These are phyloP conservation scores for Aspergillus texensis DNA, from an alignment of 2,329 filamentous ascomycete species.

Conservation along the genomic window DNA sequence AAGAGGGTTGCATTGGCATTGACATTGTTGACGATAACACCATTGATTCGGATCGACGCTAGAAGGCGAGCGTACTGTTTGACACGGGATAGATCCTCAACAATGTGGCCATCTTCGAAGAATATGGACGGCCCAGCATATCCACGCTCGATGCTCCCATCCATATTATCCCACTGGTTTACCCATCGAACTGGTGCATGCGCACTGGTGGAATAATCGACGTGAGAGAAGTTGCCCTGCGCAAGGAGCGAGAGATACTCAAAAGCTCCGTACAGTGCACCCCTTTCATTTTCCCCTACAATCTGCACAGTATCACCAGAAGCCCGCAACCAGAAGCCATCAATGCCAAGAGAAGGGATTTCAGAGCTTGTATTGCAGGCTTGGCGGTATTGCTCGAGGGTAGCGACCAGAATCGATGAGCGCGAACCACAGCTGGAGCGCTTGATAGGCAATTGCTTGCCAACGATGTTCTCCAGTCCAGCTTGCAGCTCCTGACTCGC, in stretches of 20 bases:
- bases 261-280: conserved; percentile 69
- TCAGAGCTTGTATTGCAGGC: conserved; percentile 21
- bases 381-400: conserved; percentile 32
- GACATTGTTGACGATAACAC: conserved; percentile 70
- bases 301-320: conserved; percentile 56
- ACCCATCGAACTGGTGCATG: conserved; percentile 67
- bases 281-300: conserved; percentile 66
- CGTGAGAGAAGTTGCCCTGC: conserved; percentile 57
- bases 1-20: conserved; percentile 67
- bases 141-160: conserved; percentile 67
- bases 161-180: conserved; percentile 74
- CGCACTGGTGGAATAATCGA: conserved; percentile 57
- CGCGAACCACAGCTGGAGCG: conserved; percentile 24
- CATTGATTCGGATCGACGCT: conserved; percentile 68
- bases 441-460: conserved; percentile 46
- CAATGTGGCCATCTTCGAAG: conserved; percentile 59
- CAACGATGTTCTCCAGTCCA: conserved; percentile 61
- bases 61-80: conserved; percentile 67
- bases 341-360: conserved; percentile 34
- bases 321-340: conserved; percentile 63
- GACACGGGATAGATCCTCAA: conserved; percentile 62
- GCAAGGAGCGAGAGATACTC: conserved; percentile 68
- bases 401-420: conserved; percentile 34
- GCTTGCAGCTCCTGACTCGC: conserved; percentile 62
- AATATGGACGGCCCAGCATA: conserved; percentile 71